phyloP scores from a whole-genome alignment of 169 alveolate genomes.

The Blepharisma undulans region DNA sequence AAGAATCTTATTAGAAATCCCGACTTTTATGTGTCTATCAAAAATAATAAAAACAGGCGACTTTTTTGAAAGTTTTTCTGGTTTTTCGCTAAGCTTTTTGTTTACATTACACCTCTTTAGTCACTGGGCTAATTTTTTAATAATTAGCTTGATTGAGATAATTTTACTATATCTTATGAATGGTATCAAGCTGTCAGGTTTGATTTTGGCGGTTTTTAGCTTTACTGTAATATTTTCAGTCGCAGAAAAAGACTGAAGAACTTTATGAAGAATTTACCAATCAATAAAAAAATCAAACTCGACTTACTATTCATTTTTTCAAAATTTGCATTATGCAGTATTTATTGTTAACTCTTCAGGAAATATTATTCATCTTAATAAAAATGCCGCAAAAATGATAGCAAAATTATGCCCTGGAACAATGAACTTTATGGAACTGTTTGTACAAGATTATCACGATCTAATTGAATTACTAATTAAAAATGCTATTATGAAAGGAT shows the following conservation, averaged over 20 bases:
- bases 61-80: not conserved
- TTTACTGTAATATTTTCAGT: not conserved
- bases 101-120: not conserved
- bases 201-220: not conserved
- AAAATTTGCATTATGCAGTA: not conserved
- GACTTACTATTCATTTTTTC: not conserved
- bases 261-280: not conserved
- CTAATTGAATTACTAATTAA: not conserved
- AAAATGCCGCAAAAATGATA: not conserved
- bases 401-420: not conserved
- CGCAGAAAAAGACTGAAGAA: not conserved
- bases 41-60: not conserved
- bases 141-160: not conserved
- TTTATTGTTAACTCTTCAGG: not conserved
- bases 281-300: constrained; percentile 1
- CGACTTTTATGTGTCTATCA: not conserved
- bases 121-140: not conserved
- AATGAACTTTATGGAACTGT: not conserved
- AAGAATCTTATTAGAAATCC: not conserved
- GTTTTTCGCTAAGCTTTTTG: not conserved
- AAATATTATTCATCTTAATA: not conserved
- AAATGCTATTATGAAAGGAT: not conserved
- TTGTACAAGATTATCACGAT: not conserved
- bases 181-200: not conserved
- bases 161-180: not conserved